Evolutionary conservation across 2,329 filamentous ascomycete genomes (phyloP).

Genomic region (Ophiostoma sp.): DNA sequence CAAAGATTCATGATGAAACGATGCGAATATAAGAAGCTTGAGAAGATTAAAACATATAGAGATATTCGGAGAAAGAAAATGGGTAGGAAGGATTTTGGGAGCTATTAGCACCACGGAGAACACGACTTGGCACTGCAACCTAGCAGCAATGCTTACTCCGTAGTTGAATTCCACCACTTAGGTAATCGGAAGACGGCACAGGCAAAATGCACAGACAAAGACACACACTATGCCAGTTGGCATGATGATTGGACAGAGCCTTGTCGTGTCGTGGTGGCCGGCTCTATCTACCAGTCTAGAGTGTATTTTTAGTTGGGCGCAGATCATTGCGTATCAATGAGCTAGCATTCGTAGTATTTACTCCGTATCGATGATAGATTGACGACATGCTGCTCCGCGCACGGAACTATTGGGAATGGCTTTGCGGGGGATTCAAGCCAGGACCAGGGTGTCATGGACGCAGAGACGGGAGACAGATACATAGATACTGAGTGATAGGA

Average conservation of each 20-base stretch:
- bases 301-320: neutral
- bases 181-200: neutral
- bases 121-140: no score
- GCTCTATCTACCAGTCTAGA: no score
- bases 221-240: neutral
- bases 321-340: neutral
- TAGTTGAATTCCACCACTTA: no score
- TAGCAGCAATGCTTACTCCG: no score
- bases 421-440: constrained; percentile 12
- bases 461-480: no score
- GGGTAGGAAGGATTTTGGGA: no score
- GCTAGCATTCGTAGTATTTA: neutral
- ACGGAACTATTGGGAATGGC: neutral
- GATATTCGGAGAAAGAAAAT: no score
- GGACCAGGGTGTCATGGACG: neutral
- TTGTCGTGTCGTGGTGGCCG: neutral
- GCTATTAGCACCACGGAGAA: no score
- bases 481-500: no score
- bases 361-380: neutral
- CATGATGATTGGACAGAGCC: neutral
- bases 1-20: neutral
- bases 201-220: neutral
- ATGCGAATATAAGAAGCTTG: no score
- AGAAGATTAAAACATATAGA: neutral
- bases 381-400: neutral